Percentiles rank a stretch among this genome's conserved stretches.
Conservation (phyloP, 257 asterid species). For the Agastache rugosa region DNA sequence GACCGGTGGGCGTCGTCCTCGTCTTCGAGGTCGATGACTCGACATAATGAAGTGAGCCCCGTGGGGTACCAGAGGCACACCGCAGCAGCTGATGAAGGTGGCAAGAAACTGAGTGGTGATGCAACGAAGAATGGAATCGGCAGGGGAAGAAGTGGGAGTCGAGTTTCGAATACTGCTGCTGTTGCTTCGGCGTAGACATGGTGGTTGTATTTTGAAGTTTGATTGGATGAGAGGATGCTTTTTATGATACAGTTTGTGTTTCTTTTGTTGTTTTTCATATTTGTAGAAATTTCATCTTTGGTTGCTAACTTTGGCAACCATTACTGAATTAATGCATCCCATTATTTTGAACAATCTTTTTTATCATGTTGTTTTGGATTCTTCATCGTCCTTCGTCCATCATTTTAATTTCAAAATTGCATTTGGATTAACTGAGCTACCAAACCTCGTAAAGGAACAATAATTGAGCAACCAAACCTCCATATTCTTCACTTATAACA, state of each 20-base stretch:
- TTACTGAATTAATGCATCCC: background rate
- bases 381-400: no score
- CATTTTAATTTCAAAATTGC: no score
- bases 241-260: constrained; percentile 35
- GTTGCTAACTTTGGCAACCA: constrained; percentile 53
- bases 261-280: constrained; percentile 21
- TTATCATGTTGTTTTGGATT: background rate
- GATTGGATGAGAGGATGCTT: background rate
- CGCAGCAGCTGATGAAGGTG: constrained; percentile 41
- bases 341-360: constrained; percentile 8
- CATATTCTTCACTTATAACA: no score
- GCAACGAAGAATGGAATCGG: constrained; percentile 45
- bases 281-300: constrained; percentile 32
- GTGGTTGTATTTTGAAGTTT: constrained; percentile 31
- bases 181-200: constrained; percentile 36
- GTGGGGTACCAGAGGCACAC: constrained; percentile 49
- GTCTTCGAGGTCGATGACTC: constrained; percentile 54
- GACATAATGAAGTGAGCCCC: constrained; percentile 49
- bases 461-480: no score
- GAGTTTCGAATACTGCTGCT: constrained; percentile 38
- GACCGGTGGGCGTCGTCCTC: constrained; percentile 49
- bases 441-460: no score
- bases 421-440: no score
- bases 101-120: constrained; percentile 43
- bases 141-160: constrained; percentile 48